A percentile compares a stretch with the other conserved stretches of the same genome.
phyloP scores from a whole-genome alignment of 768 basidiomycete species.

The Podaxis sp. region DNA sequence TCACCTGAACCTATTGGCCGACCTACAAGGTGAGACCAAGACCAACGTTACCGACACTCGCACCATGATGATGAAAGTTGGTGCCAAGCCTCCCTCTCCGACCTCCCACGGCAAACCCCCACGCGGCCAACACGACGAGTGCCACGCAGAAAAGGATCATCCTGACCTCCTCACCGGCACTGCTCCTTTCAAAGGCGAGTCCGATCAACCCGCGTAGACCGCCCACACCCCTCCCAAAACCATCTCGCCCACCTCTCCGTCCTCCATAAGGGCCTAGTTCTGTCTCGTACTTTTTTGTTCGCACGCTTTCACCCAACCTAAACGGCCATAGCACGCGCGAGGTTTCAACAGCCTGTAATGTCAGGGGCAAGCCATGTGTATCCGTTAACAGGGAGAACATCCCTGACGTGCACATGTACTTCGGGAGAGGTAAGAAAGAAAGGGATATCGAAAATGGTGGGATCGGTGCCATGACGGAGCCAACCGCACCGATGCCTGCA shows the following conservation, averaged over 20 bases:
- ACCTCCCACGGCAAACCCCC: conserved; percentile 41
- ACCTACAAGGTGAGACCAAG: conserved; percentile 2
- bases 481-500: conserved; percentile 10
- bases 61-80: not conserved
- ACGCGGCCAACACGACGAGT: conserved; percentile 48
- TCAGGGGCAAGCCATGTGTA: conserved; percentile 61
- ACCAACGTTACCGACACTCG: conserved; percentile 1
- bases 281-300: conserved; percentile 36
- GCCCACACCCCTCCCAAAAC: conserved; percentile 39
- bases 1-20: not conserved
- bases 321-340: conserved; percentile 47
- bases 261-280: conserved; percentile 40
- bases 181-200: conserved; percentile 54
- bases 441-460: conserved; percentile 24
- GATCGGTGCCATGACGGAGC: conserved; percentile 3
- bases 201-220: conserved; percentile 41
- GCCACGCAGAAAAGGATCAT: conserved; percentile 55
- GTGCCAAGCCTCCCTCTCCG: conserved; percentile 8
- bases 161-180: conserved; percentile 70
- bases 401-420: conserved; percentile 49
- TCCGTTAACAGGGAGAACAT: conserved; percentile 58
- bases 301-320: conserved; percentile 40
- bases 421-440: conserved; percentile 41
- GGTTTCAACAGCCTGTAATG: conserved; percentile 51
- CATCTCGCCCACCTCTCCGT: conserved; percentile 9